phyloP scores from a whole-genome alignment of 495 filamentous ascomycete species.

The Pyronema domesticum region DNA sequence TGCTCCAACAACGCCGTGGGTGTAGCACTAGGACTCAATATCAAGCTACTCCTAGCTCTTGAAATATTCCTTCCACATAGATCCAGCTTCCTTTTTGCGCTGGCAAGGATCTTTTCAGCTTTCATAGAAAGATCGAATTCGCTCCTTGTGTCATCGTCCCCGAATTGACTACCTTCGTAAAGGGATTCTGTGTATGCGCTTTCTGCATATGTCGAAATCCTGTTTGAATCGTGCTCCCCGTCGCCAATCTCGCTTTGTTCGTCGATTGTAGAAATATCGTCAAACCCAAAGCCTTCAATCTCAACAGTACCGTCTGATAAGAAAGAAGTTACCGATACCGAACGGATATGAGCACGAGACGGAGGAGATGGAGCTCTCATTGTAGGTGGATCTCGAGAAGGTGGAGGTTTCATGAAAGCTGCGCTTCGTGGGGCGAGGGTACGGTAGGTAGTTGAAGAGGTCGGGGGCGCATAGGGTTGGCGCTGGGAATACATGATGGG shows the following conservation, averaged over 20 bases:
- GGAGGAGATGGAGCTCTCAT: constrained; percentile 13
- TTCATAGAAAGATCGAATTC: constrained; percentile 13
- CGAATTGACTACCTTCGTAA: constrained; percentile 22
- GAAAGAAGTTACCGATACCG: constrained; percentile 22
- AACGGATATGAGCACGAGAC: constrained; percentile 7
- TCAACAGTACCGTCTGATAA: constrained; percentile 23
- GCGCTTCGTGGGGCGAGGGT: constrained; percentile 10
- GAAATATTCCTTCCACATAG: constrained; percentile 24
- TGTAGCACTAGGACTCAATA: constrained; percentile 16
- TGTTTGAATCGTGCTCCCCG: background rate
- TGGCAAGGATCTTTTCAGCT: constrained; percentile 22
- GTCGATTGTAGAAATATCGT: constrained; percentile 10
- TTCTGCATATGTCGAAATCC: background rate
- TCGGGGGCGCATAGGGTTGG: background rate
- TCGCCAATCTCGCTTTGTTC: constrained; percentile 15
- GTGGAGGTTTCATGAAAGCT: constrained; percentile 12
- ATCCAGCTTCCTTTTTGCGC: constrained; percentile 24
- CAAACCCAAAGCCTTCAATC: constrained; percentile 23
- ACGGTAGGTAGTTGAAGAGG: background rate
- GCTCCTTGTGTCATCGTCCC: constrained; percentile 4
- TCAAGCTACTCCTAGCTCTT: constrained; percentile 18
- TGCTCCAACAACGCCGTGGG: constrained; percentile 20
- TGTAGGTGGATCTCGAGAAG: background rate
- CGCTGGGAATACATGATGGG: background rate
- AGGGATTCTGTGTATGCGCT: constrained; percentile 17